Evolutionary conservation across 768 basidiomycete species (phyloP), one percentile per base, ranked within the genome.

Genomic region (Tubosaeta sp.): DNA sequence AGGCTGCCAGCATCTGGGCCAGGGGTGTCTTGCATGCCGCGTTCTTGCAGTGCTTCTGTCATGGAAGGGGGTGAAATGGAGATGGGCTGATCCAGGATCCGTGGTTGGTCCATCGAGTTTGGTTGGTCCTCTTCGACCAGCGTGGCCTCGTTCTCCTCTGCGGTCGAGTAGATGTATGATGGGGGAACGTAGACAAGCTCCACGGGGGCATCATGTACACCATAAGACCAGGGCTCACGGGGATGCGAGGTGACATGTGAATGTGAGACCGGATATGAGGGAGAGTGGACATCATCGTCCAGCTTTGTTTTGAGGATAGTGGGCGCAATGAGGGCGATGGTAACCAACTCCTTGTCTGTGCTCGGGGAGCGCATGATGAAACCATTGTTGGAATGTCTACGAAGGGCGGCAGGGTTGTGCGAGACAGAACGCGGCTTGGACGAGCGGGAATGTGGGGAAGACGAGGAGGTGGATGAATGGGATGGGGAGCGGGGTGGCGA

Each of bases 221-320:
- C 53, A 51, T 55, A 56, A 1, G 65, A 48, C 27, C 45, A 50
- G 17, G 58, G 38, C 37, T 51, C 53, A 49, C 43, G 42, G 8
- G 56, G 53, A 19, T n/a, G n/a, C 4, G 55, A 31, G 22, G 54
- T 55, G 19, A 58, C 6, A 6, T 57, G 58, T 4, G 59, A 6
- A 19, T 59, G 59, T 16, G 57, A 31, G 25, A 56, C 38, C 2
- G 60, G 33, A 27, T 51, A 55, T n/a, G 58, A 37, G 6, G 54
- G 50, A 19, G 44, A 46, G 6, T 65, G 71, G 26, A 72, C 70
- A 42, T 79, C 78, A 47, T 81, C 78, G 6, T 76, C 78, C 1
- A 78, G 74, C 10, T 75, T 80, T 16, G 90, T 90, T 74, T 98
- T 99, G 58, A 98, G 77, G 43, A 90, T 79, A 5, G 97, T 95